Base-by-base conservation (phyloP, 176 grass and related monocot species). In the Raddia guianensis region DNA sequence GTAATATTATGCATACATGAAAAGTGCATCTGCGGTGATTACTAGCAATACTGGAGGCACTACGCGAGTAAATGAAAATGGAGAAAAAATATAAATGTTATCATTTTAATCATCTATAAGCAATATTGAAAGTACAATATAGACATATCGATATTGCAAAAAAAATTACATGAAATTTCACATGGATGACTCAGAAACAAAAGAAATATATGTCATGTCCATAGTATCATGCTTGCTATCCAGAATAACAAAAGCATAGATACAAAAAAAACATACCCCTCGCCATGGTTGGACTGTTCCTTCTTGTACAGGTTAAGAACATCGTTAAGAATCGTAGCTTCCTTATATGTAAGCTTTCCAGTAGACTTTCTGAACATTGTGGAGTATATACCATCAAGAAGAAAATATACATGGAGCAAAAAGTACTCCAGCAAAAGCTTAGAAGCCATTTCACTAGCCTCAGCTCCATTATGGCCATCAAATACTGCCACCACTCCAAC, bases 391-490 rank as follows among this genome's bases (percentile, higher is more conserved):
- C 84, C 92, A 66, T 98, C 95, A 74, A 98, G 88, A 86, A 94
- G 90, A 82, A 98, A 95, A 91, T 91, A 93, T 50, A 98, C 81
- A 82, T 98, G 96, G n/a, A 98, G 70, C 82, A 98, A 74, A 68
- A 98, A 88, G 83, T 98, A 95, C 33, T 95, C 96, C 79, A 93
- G 42, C 76, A 98, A 82, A 81, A 93, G 84, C 86, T 86, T 88
- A 40, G 96, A 98, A 81, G 96, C 92, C 88, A 93, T 95, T 47
- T 98, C 88, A 74, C 96, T 98, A 40, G 96, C 92, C 79, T 98
- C 92, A 60, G 81, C 90, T 52, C 96, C 96, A 63, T 91, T 98
- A 76, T 98, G 92, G 62, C 96, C 92, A 86, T 98, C 92, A 95
- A 98, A 98, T 82, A 95, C 74, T 53, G 92, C 96, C 70, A 95